These are phyloP conservation scores for Lepidium didymum DNA, from an alignment of 345 rosid species.

Conservation along the genomic window DNA sequence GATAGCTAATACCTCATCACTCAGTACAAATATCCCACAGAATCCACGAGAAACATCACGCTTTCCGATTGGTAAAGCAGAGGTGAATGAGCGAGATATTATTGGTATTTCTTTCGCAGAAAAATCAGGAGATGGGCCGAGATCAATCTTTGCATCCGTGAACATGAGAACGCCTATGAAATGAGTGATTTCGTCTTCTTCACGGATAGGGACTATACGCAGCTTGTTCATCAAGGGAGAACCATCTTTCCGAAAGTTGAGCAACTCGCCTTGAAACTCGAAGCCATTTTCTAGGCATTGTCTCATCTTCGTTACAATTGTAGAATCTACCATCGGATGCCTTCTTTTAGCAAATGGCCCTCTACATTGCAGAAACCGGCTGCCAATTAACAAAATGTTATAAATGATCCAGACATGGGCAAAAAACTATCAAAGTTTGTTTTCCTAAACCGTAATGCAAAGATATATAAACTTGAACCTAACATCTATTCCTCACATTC, in stretches of 20 bases:
- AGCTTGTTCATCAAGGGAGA: conserved; percentile 74
- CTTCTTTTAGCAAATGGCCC: conserved; percentile 88
- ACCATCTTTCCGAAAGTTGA: conserved; percentile 87
- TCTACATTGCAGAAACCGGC: conserved; percentile 92
- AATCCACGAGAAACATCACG: conserved; percentile 60
- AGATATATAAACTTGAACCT: not conserved
- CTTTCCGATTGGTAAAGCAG: conserved; percentile 43
- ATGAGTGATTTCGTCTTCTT: conserved; percentile 79
- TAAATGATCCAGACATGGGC: too few relatives aligned
- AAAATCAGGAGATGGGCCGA: conserved; percentile 57
- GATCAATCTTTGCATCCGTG: conserved; percentile 73
- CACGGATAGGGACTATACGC: conserved; percentile 79
- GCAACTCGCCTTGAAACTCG: conserved; percentile 83
- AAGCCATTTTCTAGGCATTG: conserved; percentile 75
- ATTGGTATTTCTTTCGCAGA: conserved; percentile 43
- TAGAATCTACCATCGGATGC: conserved; percentile 77
- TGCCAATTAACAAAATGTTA: conserved; percentile 21
- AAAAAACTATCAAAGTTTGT: not conserved
- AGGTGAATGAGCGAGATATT: conserved; percentile 34
- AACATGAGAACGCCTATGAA: conserved; percentile 78
- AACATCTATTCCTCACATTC: not conserved
- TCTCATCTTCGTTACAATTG: conserved; percentile 65
- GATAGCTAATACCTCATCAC: conserved; percentile 71
- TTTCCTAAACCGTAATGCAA: not conserved
- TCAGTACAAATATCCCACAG: conserved; percentile 65